Evolutionary conservation across 768 basidiomycete species (phyloP).

Genomic region (Boletus sp.): DNA sequence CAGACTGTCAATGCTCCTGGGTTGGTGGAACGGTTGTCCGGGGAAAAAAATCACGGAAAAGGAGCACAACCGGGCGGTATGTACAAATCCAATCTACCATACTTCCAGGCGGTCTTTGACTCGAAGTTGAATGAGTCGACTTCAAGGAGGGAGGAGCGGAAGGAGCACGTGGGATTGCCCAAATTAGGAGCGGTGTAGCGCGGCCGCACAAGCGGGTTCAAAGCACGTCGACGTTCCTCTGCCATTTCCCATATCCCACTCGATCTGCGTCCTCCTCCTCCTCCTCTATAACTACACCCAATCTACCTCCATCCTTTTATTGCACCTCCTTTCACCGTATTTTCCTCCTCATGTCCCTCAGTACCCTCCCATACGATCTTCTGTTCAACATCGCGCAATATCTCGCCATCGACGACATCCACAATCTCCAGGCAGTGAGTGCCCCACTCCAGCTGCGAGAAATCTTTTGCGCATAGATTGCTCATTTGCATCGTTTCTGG

Average conservation of each 20-base stretch:
- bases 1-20: no score
- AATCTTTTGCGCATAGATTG: background rate
- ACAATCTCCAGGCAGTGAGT: slow-evolving; percentile 61
- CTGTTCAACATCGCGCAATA: slow-evolving; percentile 65
- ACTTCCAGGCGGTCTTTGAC: no score
- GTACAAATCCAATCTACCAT: no score
- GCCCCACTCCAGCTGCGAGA: background rate
- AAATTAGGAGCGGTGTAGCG: background rate
- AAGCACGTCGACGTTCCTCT: background rate
- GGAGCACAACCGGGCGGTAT: no score
- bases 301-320: slow-evolving; percentile 4
- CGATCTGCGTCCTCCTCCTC: slow-evolving; percentile 9
- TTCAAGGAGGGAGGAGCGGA: no score
- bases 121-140: no score
- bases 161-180: background rate
- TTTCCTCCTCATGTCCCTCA: slow-evolving; percentile 30
- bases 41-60: no score
- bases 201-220: background rate
- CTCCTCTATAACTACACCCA: background rate
- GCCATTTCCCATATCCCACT: slow-evolving; percentile 16
- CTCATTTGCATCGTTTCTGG: background rate
- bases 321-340: background rate
- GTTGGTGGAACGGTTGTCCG: no score
- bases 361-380: slow-evolving; percentile 65
- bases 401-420: slow-evolving; percentile 60